These are phyloP conservation scores for Vaccinium vitisidaea DNA, from an alignment of 148 eudicot species.

Conservation along the genomic window DNA sequence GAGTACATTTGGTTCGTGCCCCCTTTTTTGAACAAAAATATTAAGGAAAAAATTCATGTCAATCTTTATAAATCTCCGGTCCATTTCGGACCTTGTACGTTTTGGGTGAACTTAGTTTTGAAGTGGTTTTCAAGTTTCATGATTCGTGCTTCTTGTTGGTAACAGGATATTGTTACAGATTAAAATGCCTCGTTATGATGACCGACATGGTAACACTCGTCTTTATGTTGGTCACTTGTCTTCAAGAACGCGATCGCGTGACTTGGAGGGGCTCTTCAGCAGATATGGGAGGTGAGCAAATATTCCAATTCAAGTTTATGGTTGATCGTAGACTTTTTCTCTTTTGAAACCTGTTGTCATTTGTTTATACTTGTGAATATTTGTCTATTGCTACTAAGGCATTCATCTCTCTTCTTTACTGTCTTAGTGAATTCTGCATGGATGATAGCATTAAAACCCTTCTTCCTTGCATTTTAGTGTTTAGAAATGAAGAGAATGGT, in stretches of 20 bases:
- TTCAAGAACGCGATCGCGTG: conserved; percentile 78
- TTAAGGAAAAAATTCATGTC: no score
- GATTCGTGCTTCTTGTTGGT: background rate
- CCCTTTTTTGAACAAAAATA: no score
- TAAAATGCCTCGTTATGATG: conserved; percentile 75
- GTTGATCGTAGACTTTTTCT: background rate
- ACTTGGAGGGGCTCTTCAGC: conserved; percentile 75
- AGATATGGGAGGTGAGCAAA: conserved; percentile 84
- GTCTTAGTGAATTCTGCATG: background rate
- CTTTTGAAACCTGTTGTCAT: background rate
- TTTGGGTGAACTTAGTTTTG: background rate
- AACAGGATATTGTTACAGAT: background rate
- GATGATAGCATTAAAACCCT: background rate
- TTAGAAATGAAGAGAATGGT: background rate
- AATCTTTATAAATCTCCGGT: no score
- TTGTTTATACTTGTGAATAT: background rate
- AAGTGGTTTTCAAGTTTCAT: background rate
- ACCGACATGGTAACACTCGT: conserved; percentile 55
- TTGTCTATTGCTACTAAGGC: no score
- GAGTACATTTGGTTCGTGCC: no score
- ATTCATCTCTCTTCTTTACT: background rate
- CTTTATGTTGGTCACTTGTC: conserved; percentile 95
- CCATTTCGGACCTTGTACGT: background rate
- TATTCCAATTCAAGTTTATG: background rate
- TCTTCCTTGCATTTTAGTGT: background rate